phyloP scores from a whole-genome alignment of 345 rosid species.

The Cochlearia excelsa region DNA sequence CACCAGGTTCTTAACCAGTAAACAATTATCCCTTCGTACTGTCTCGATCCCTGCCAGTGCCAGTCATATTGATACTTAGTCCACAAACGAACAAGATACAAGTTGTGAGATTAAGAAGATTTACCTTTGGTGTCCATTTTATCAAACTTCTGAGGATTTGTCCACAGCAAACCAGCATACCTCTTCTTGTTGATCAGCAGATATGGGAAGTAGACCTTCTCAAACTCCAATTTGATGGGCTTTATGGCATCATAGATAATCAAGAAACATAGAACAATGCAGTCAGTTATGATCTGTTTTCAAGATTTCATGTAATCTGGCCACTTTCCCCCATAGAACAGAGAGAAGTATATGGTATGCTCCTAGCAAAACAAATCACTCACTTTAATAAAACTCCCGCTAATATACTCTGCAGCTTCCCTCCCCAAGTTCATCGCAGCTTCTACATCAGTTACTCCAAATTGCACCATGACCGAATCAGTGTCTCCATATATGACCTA shows the following conservation, averaged over 20 bases:
- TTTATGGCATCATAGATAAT: constrained; percentile 40
- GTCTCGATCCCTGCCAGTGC: constrained; percentile 82
- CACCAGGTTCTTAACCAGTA: constrained; percentile 89
- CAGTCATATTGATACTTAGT: constrained; percentile 19
- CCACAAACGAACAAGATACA: constrained; percentile 6
- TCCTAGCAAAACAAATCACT: constrained; percentile 26
- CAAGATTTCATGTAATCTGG: constrained; percentile 16
- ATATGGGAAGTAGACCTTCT: constrained; percentile 94
- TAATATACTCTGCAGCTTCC: constrained; percentile 90
- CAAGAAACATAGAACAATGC: constrained; percentile 15
- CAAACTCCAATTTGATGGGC: constrained; percentile 98
- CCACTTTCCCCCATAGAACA: constrained; percentile 10
- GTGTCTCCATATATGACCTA: constrained; percentile 98
- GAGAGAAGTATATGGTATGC: constrained; percentile 8
- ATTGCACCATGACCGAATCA: constrained; percentile 99
- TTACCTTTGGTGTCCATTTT: constrained; percentile 98
- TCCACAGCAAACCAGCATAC: constrained; percentile 97
- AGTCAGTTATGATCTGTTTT: constrained; percentile 11
- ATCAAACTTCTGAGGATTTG: constrained; percentile 75
- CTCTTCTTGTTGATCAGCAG: constrained; percentile 95
- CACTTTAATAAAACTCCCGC: constrained; percentile 82
- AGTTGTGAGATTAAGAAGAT: constrained; percentile 16
- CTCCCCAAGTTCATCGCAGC: constrained; percentile 88
- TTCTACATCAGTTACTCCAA: constrained; percentile 73
- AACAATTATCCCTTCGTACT: constrained; percentile 96